Conservation (phyloP, 257 asterid genomes). For the Solanum tarapatanum region DNA sequence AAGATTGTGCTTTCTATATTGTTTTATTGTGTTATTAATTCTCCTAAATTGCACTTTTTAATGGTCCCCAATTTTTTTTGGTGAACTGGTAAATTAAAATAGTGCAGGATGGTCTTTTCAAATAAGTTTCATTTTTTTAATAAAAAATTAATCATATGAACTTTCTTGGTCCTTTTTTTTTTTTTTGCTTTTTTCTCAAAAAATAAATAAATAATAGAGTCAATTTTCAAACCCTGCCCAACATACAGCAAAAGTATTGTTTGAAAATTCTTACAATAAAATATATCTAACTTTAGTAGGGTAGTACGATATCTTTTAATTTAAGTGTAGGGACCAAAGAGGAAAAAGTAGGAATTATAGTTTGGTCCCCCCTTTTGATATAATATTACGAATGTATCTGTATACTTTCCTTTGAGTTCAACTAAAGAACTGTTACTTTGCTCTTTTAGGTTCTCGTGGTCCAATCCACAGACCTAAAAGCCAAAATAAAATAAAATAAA, state of each 20-base stretch:
- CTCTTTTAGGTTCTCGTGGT: neutral
- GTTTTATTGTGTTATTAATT: neutral
- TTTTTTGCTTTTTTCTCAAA: neutral
- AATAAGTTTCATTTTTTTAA: neutral
- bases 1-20: neutral
- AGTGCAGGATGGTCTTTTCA: neutral
- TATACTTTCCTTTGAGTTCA: constrained; percentile 6
- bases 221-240: neutral
- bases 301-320: neutral
- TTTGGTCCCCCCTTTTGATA: neutral
- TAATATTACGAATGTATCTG: neutral
- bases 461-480: neutral
- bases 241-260: neutral
- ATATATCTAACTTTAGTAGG: neutral
- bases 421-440: neutral
- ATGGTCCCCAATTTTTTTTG: constrained; percentile 3
- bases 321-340: neutral
- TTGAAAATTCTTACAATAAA: neutral
- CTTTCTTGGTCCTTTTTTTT: neutral
- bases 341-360: neutral
- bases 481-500: neutral
- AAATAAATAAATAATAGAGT: neutral
- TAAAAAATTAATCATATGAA: neutral
- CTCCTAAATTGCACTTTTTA: neutral
- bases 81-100: neutral